phyloP scores from a whole-genome alignment of 2,329 filamentous ascomycete genomes.

The Chrysoporthe austroafricana region DNA sequence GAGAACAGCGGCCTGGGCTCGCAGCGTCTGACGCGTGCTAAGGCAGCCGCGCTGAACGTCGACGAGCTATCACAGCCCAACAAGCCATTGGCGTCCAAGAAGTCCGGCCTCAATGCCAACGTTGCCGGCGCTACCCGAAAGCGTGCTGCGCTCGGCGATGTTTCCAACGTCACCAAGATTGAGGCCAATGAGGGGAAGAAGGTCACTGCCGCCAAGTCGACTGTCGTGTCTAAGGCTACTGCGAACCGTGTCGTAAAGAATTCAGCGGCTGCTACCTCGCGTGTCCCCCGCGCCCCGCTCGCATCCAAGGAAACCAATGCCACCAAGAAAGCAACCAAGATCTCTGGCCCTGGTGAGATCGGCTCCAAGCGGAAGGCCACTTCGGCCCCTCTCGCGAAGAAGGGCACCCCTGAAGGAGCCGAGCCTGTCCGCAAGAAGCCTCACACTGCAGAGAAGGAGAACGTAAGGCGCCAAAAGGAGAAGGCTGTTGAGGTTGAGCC shows the following conservation, averaged over 20 bases:
- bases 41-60: conserved; percentile 73
- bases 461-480: conserved; percentile 45
- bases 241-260: conserved; percentile 81
- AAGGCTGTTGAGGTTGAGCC: conserved; percentile 38
- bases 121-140: conserved; percentile 58
- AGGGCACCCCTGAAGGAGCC: conserved; percentile 64
- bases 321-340: conserved; percentile 55
- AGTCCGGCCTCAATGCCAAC: conserved; percentile 56
- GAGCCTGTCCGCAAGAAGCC: conserved; percentile 72
- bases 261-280: conserved; percentile 59
- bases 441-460: conserved; percentile 57
- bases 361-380: conserved; percentile 67
- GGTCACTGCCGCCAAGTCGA: conserved; percentile 61
- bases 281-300: conserved; percentile 54
- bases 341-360: conserved; percentile 39
- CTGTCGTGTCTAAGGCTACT: conserved; percentile 77
- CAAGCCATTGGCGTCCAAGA: conserved; percentile 73
- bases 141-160: conserved; percentile 86
- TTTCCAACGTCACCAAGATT: conserved; percentile 88
- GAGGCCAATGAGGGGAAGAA: conserved; percentile 78
- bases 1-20: conserved; percentile 69
- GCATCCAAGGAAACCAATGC: conserved; percentile 61
- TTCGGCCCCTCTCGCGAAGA: conserved; percentile 60
- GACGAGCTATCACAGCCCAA: conserved; percentile 62
- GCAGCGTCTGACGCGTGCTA: conserved; percentile 89